Conservation (phyloP, 2,329 filamentous ascomycete genomes). For the Triangularia verruculosa region DNA sequence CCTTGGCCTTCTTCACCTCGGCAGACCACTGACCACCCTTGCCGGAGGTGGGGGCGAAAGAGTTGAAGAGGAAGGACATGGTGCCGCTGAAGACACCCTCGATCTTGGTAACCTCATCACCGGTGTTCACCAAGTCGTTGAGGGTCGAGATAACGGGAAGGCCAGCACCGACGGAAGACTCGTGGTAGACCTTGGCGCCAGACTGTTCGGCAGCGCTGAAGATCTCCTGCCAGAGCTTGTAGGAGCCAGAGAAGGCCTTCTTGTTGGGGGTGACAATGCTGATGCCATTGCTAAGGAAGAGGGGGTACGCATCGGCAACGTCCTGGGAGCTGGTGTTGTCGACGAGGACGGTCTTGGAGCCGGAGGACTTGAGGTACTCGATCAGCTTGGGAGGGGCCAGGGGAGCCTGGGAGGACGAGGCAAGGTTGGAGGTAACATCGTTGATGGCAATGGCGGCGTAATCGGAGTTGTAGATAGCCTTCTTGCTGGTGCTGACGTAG, state of each 20-base stretch:
- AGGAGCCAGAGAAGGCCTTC: constrained; percentile 87
- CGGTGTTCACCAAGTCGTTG: constrained; percentile 90
- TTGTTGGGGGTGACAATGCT: constrained; percentile 97
- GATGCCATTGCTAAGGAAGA: constrained; percentile 76
- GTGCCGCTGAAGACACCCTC: constrained; percentile 98
- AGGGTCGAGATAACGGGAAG: constrained; percentile 91
- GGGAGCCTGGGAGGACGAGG: constrained; percentile 61
- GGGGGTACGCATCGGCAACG: constrained; percentile 78
- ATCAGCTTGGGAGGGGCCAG: constrained; percentile 68
- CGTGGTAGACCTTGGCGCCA: constrained; percentile 86
- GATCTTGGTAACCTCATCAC: constrained; percentile 86
- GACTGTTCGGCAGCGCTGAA: constrained; percentile 68
- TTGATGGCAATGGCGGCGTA: constrained; percentile 66
- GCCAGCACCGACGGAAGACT: constrained; percentile 90
- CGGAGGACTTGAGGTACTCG: constrained; percentile 74
- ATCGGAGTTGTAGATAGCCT: constrained; percentile 71
- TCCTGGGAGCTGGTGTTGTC: constrained; percentile 95
- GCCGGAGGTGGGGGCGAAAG: constrained; percentile 78
- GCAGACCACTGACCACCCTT: constrained; percentile 81
- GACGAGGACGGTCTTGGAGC: constrained; percentile 76
- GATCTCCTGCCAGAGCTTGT: constrained; percentile 82
- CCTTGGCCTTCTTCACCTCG: constrained; percentile 88
- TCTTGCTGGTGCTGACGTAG: constrained; percentile 82
- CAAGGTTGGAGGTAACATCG: constrained; percentile 60
- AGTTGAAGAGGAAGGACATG: constrained; percentile 98